Base-by-base conservation (phyloP, 106 monocot species). In the Alisma plantagoaquatica region DNA sequence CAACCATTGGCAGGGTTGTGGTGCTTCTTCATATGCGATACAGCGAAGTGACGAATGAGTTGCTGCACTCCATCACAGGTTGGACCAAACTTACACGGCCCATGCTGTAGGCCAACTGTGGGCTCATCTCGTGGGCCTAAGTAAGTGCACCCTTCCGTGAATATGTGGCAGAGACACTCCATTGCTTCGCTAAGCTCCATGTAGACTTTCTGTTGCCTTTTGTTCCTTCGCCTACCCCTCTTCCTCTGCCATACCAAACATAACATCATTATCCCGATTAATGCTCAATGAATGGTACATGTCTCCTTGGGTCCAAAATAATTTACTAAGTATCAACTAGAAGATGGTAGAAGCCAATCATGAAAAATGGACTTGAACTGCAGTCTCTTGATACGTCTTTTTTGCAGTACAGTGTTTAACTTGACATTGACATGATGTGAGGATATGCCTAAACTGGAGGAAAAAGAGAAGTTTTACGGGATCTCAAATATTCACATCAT, bases 81-180 rank as follows among this genome's bases (percentile, higher is more conserved):
- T 30, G n/a, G 44, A 29, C 29, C 66, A 10, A 18, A 24, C 8
- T 48, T 0, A 41, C 84, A 84, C 35, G 35, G 9, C 5, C n/a
- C n/a, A n/a, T n/a, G n/a, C n/a, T n/a, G n/a, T n/a, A n/a, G n/a
- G n/a, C n/a, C n/a, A n/a, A n/a, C n/a, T n/a, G n/a, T n/a, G 68
- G 75, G 2, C 27, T 56, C 29, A 33, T 23, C 60, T 35, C 42
- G 33, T 9, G 77, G 77, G 2, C 77, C 64, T 2, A 77, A 76
- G 14, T 67, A 54, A 0, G 63, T 71, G 77, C 86, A 81, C 1
- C 86, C 74, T 24, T 80, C 67, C 5, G 49, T 66, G 66, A 62
- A 81, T 32, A 86, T 86, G 61, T 86, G 86, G 9, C 30, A 21
- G 5, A 81, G 68, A 61, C 86, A 86, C 19, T 77, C 81, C 80